phyloP scores from a whole-genome alignment of 208 protist species.

The Wallacemonas collosoma region DNA sequence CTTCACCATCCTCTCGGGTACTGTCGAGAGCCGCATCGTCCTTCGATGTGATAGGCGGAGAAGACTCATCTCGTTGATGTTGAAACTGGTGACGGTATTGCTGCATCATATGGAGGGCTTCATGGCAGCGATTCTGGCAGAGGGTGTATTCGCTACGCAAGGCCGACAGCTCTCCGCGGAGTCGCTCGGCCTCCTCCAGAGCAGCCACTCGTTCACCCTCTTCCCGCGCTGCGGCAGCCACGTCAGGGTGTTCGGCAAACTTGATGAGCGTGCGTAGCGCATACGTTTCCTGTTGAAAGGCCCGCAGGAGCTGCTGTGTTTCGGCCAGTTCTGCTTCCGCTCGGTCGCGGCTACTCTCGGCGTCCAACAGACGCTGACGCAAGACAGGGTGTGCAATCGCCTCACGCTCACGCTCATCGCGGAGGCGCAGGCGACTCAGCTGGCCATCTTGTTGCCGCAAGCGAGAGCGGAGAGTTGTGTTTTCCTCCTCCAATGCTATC shows the following conservation, averaged over 20 bases:
- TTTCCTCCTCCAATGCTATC: slow-evolving; percentile 28
- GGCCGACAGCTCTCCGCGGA: slow-evolving; percentile 29
- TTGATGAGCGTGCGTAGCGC: slow-evolving; percentile 47
- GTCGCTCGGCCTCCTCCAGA: slow-evolving; percentile 33
- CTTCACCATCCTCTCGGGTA: too few species aligned
- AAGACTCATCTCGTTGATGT: too few species aligned
- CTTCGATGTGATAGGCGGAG: too few species aligned
- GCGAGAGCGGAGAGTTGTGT: slow-evolving; percentile 24
- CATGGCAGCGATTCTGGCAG: slow-evolving; percentile 39
- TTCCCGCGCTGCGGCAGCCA: slow-evolving; percentile 26
- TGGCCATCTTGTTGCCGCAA: slow-evolving; percentile 33
- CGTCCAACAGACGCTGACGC: slow-evolving; percentile 25
- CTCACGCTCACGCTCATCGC: slow-evolving; percentile 29
- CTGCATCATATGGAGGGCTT: slow-evolving; percentile 49
- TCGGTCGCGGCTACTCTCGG: slow-evolving; percentile 26
- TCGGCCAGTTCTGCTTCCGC: slow-evolving; percentile 41
- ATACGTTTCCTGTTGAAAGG: slow-evolving; percentile 44
- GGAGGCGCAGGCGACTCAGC: slow-evolving; percentile 29
- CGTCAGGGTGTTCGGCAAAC: slow-evolving; percentile 38
- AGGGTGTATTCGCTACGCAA: slow-evolving; percentile 32
- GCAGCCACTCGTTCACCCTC: slow-evolving; percentile 27
- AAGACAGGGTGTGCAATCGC: slow-evolving; percentile 37
- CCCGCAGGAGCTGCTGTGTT: slow-evolving; percentile 29
- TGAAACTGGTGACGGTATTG: slow-evolving; percentile 13
- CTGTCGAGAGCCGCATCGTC: too few species aligned